Evolutionary conservation across 1,284 basidiomycete species (phyloP), one percentile per base, ranked within the genome.

Genomic region (Hortiboletus rubellus): DNA sequence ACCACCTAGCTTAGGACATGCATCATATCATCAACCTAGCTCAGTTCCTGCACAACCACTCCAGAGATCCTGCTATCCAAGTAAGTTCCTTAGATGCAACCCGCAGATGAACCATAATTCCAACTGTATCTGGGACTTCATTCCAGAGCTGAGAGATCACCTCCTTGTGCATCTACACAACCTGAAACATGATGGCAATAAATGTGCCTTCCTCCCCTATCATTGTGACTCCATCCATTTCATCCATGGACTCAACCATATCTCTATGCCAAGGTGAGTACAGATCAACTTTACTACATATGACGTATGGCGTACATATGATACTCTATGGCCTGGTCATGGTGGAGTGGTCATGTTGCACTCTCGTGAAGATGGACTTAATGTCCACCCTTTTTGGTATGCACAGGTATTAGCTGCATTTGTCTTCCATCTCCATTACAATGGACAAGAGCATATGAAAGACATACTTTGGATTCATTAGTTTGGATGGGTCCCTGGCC

Each of bases 231-330:
- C n/a, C 7, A 12, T 59, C 8, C 36, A 44, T 0, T 50, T 61
- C 6, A 5, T 56, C 22, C 24, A 56, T 17, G 31, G 31, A 2
- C 46, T 61, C 38, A 60, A 55, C 37, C n/a, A 10, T 0, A 34
- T 61, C 1, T 5, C 6, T 7, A 17, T 24, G 2, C 41, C 46
- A 3, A 57, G 30, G 24, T 14, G 24, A 5, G 24, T 60, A 1
- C 63, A 62, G 2, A 45, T 76, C 44, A 66, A 73, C 36, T 74
- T 69, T 46, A 74, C 70, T 0, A 67, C 66, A 1, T 76, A 76
- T 50, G 67, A 70, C 33, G 11, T 34, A 6, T 11, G 33, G 33
- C 33, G 11, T 6, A 34, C 11, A 11, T 34, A 34, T 11, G 68
- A 22, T 51, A 63, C 59, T 1, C 58, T 75, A 22, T 71, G 69